A percentile compares a stretch with the other conserved stretches of the same genome.
These are phyloP conservation scores for Russula olivacea DNA, from an alignment of 768 basidiomycete species.

Conservation along the genomic window DNA sequence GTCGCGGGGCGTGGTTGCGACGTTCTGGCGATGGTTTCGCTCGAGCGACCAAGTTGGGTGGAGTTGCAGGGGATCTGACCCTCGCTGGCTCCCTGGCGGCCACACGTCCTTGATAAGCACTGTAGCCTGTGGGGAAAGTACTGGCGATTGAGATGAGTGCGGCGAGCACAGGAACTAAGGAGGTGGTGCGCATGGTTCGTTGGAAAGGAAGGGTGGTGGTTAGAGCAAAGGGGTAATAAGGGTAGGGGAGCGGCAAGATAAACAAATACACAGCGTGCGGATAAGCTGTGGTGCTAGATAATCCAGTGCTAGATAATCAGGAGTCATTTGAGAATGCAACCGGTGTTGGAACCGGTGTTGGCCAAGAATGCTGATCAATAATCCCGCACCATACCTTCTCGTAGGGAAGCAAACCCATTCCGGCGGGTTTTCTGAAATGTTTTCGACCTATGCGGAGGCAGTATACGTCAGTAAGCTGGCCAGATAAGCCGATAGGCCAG, in stretches of 20 bases:
- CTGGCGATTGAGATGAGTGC: conserved; percentile 1
- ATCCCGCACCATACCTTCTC: too few relatives aligned
- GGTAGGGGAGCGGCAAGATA: background rate
- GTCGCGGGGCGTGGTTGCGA: background rate
- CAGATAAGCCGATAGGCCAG: too few relatives aligned
- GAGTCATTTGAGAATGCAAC: background rate
- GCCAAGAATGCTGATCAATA: background rate
- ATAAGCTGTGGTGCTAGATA: background rate
- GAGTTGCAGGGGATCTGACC: background rate
- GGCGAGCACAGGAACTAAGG: background rate
- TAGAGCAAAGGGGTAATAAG: too few relatives aligned
- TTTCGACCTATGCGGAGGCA: too few relatives aligned
- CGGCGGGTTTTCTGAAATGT: too few relatives aligned
- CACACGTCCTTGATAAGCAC: background rate
- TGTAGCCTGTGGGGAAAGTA: background rate
- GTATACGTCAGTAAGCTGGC: too few relatives aligned
- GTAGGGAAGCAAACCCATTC: too few relatives aligned
- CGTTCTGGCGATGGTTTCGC: background rate
- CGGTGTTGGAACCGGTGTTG: background rate
- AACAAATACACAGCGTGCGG: background rate
- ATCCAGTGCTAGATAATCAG: background rate
- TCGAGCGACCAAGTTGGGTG: background rate
- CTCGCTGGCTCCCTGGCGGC: background rate
- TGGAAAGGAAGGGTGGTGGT: background rate
- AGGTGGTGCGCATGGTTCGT: background rate